These are phyloP conservation scores for Poa annua DNA, from an alignment of 176 grass and related monocot species.

Conservation along the genomic window DNA sequence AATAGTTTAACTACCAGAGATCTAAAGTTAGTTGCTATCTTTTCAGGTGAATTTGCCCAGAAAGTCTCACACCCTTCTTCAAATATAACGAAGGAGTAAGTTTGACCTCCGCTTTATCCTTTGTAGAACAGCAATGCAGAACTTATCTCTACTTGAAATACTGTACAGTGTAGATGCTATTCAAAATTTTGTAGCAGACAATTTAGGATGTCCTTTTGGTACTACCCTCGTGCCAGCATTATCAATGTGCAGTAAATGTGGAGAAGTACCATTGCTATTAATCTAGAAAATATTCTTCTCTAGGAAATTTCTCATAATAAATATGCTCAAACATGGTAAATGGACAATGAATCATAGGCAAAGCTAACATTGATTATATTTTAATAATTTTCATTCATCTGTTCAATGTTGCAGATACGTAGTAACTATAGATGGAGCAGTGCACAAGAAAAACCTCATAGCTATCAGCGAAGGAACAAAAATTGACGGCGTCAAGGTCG, in stretches of 20 bases:
- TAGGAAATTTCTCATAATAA: background rate
- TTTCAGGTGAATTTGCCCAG: slow-evolving; percentile 88
- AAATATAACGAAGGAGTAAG: slow-evolving; percentile 91
- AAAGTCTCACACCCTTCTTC: slow-evolving; percentile 93
- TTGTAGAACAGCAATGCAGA: slow-evolving; percentile 30
- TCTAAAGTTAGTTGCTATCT: slow-evolving; percentile 39
- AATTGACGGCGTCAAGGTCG: slow-evolving; percentile 80
- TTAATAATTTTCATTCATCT: slow-evolving; percentile 35
- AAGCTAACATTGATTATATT: slow-evolving; percentile 26
- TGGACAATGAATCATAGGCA: background rate
- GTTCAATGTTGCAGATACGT: slow-evolving; percentile 75
- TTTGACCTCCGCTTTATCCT: slow-evolving; percentile 27
- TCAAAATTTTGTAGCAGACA: background rate
- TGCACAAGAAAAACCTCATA: slow-evolving; percentile 78
- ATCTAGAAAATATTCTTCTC: too few species aligned
- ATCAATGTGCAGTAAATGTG: slow-evolving; percentile 23
- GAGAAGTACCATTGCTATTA: background rate
- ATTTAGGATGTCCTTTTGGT: slow-evolving; percentile 11
- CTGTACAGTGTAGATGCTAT: background rate
- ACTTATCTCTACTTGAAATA: background rate
- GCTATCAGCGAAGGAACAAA: slow-evolving; percentile 78
- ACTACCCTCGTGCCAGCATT: background rate
- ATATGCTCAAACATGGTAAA: background rate
- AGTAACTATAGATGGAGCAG: slow-evolving; percentile 69
- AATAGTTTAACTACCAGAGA: background rate